Evolutionary conservation across 805 yeast genomes (phyloP).

Genomic region (Komagataella pastoris): DNA sequence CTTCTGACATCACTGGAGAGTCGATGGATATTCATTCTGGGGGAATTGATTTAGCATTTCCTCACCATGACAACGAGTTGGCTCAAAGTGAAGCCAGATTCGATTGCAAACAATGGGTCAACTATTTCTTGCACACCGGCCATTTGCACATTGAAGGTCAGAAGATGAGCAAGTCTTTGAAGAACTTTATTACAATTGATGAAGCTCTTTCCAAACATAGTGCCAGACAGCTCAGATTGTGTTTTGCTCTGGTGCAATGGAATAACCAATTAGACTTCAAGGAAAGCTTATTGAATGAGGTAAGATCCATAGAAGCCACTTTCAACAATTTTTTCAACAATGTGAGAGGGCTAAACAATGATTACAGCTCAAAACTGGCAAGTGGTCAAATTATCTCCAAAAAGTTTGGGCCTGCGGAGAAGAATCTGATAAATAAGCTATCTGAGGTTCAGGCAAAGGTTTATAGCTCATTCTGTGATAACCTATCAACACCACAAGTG

Average conservation of each 20-base stretch:
- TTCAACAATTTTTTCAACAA: constrained; percentile 75
- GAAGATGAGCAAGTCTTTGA: constrained; percentile 91
- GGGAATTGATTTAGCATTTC: constrained; percentile 94
- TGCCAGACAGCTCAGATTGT: constrained; percentile 77
- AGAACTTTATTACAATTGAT: constrained; percentile 88
- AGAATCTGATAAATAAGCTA: constrained; percentile 37
- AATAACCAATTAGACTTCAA: constrained; percentile 87
- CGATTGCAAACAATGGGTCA: constrained; percentile 89
- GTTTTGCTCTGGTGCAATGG: constrained; percentile 89
- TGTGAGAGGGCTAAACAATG: constrained; percentile 70
- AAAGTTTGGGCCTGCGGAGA: constrained; percentile 44
- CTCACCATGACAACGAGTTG: constrained; percentile 96
- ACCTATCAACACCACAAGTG: constrained; percentile 68
- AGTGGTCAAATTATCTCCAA: constrained; percentile 44
- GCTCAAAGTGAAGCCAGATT: constrained; percentile 95
- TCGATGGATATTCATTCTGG: constrained; percentile 93
- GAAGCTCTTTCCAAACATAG: constrained; percentile 68
- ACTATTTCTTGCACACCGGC: constrained; percentile 93
- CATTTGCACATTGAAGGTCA: constrained; percentile 98
- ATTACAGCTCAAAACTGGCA: constrained; percentile 37
- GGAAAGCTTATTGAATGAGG: constrained; percentile 65
- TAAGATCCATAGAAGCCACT: constrained; percentile 59
- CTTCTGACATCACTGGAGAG: constrained; percentile 73
- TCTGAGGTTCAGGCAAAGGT: constrained; percentile 40
- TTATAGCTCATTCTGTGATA: constrained; percentile 78